Evolutionary conservation across 2,329 filamentous ascomycete genomes (phyloP).

Genomic region (Fusarium abutilonis): DNA sequence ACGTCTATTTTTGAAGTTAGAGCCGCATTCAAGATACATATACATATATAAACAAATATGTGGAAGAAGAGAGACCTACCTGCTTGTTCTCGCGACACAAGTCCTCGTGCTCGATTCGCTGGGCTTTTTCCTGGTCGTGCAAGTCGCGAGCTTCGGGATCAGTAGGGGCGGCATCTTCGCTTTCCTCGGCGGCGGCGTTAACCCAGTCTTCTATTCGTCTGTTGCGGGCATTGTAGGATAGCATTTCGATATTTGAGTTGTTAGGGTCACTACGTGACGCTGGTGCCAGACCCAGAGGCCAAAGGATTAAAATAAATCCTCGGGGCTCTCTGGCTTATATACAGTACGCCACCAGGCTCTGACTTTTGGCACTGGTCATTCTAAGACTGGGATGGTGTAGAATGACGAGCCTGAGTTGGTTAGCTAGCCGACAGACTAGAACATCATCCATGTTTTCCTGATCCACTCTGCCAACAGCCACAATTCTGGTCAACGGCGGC

Average conservation of each 20-base stretch:
- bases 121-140: conserved; percentile 46
- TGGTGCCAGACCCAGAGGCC: conserved; percentile 19
- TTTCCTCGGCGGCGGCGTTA: conserved; percentile 38
- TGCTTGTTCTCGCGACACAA: conserved; percentile 44
- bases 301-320: conserved; percentile 19
- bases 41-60: no score
- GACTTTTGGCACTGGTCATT: conserved; percentile 18
- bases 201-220: conserved; percentile 44
- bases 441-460: conserved; percentile 33
- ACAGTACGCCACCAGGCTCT: not conserved
- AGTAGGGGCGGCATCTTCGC: conserved; percentile 36
- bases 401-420: conserved; percentile 33
- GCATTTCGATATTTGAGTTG: conserved; percentile 41
- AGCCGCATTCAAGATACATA: conserved; percentile 2
- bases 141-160: conserved; percentile 45
- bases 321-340: conserved; percentile 36
- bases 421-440: conserved; percentile 22
- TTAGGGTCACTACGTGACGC: conserved; percentile 39
- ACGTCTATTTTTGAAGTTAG: conserved; percentile 38
- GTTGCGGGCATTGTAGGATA: conserved; percentile 39
- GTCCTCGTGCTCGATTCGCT: conserved; percentile 45
- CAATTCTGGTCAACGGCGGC: conserved; percentile 37
- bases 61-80: no score
- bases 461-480: conserved; percentile 42
- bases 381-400: conserved; percentile 34